Evolutionary conservation across 2,329 filamentous ascomycete genomes (phyloP), one percentile per base, ranked within the genome.

Genomic region (Chaetothyriales sp.): DNA sequence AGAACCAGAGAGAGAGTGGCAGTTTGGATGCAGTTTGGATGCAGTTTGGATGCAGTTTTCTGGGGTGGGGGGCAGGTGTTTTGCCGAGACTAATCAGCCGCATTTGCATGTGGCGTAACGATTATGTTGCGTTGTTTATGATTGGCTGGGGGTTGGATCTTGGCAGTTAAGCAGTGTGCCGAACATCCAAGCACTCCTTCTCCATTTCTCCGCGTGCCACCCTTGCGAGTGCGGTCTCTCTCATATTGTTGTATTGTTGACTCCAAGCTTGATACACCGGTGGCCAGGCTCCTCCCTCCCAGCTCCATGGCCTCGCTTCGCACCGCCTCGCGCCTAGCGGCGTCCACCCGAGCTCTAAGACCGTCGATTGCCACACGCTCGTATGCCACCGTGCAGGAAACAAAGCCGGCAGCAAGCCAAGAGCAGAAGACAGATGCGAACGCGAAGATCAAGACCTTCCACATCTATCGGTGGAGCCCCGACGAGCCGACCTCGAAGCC

Each of bases 401-500:
- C 63, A 50, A 55, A 83, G 66, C 76, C 79, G 36, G 76, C 79
- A 47, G 77, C 78, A 47, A 71, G 78, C 51, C 69, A 79, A 59
- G 77, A 84, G 61, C 76, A 84, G 51, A 75, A 74, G 62, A 65
- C 73, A 49, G 73, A 70, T 57, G 67, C 74, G 58, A 69, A 76
- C 53, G 70, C 80, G 45, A 77, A 76, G 62, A 80, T 85, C 73
- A 96, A 95, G 83, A 88, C 84, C 48, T 98, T 98, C 80, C 84
- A 95, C 71, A 84, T 98, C 75, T 98, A 98, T 81, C 81, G 92
- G 68, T 98, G 92, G 92, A 94, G 93, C 68, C 92, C 92, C 55
- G 92, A 96, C 66, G 78, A 82, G 66, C 92, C 92, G 53, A 80
- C 81, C 64, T 82, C 86, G 70, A 98, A 98, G 81, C 92, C 92